Conservation (phyloP, 805 yeast species). For the Ogataea saltuana region DNA sequence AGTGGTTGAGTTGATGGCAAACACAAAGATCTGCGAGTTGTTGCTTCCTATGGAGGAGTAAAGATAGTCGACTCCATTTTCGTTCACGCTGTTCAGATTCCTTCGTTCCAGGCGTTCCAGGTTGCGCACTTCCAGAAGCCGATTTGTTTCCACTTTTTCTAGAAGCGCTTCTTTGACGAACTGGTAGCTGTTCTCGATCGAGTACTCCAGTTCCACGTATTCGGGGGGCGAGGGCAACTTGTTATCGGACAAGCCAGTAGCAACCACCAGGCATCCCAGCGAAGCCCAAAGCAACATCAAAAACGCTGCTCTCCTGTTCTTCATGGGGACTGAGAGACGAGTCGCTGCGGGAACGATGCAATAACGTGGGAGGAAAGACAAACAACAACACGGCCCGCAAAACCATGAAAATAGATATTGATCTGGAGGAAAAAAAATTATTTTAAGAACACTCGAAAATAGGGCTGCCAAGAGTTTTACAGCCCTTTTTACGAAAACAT, state of each 20-base stretch:
- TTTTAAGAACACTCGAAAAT: too few species aligned
- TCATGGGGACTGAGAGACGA: too few species aligned
- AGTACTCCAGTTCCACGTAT: slow-evolving; percentile 1
- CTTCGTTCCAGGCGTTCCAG: background rate
- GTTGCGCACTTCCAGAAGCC: slow-evolving; percentile 1
- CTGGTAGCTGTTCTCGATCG: background rate
- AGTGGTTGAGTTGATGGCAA: slow-evolving; percentile 7
- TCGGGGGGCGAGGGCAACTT: background rate
- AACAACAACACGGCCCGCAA: too few species aligned
- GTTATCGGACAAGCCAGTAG: background rate
- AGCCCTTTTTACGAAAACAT: too few species aligned
- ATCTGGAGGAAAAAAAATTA: too few species aligned
- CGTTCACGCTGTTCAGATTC: background rate
- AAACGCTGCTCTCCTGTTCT: too few species aligned
- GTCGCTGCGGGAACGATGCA: too few species aligned
- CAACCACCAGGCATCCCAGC: too few species aligned
- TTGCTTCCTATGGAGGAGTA: slow-evolving; percentile 16
- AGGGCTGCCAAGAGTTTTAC: too few species aligned
- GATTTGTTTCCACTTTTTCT: background rate
- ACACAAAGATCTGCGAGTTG: slow-evolving; percentile 14
- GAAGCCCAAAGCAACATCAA: too few species aligned
- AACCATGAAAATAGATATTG: too few species aligned
- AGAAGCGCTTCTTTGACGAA: background rate
- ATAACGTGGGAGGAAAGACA: too few species aligned
- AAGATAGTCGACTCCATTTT: background rate